These are phyloP conservation scores for Potentilla sterilis DNA, from an alignment of 306 rosid genomes.

Conservation along the genomic window DNA sequence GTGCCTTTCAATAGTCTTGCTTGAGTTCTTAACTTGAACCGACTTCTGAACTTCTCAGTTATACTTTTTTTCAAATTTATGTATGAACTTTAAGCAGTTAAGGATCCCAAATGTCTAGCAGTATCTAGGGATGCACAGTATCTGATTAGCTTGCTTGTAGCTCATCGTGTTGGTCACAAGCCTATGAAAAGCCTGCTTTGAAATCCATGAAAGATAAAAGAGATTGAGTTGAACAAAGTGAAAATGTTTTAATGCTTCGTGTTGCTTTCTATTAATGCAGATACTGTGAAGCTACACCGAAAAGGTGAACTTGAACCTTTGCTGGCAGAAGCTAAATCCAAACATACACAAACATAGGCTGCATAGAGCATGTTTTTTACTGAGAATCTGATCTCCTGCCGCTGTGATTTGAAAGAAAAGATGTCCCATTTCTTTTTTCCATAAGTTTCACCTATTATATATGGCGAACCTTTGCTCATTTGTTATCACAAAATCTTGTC, in stretches of 20 bases:
- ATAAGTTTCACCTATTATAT: background rate
- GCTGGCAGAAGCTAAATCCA: conserved; percentile 68
- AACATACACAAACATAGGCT: conserved; percentile 38
- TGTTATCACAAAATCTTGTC: background rate
- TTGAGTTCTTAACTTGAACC: background rate
- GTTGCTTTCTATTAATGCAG: conserved; percentile 46
- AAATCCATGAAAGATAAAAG: background rate
- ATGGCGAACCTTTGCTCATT: background rate
- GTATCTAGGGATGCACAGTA: background rate
- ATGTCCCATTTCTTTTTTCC: background rate
- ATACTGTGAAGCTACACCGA: conserved; percentile 77
- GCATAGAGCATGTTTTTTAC: background rate
- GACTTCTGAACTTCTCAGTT: background rate
- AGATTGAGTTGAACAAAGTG: conserved; percentile 1
- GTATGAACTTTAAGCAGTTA: background rate
- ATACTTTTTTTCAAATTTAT: background rate
- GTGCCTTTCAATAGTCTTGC: background rate
- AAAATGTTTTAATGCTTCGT: background rate
- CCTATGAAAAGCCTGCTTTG: background rate
- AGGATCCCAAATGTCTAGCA: background rate
- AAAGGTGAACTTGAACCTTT: conserved; percentile 84
- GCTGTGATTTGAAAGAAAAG: conserved; percentile 8
- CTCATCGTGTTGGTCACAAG: background rate
- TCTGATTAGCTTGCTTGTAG: background rate
- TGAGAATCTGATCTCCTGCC: conserved; percentile 17